Evolutionary conservation across 2,329 filamentous ascomycete species (phyloP), one percentile per base, ranked within the genome.

Genomic region (Paecilomyces fulvus): DNA sequence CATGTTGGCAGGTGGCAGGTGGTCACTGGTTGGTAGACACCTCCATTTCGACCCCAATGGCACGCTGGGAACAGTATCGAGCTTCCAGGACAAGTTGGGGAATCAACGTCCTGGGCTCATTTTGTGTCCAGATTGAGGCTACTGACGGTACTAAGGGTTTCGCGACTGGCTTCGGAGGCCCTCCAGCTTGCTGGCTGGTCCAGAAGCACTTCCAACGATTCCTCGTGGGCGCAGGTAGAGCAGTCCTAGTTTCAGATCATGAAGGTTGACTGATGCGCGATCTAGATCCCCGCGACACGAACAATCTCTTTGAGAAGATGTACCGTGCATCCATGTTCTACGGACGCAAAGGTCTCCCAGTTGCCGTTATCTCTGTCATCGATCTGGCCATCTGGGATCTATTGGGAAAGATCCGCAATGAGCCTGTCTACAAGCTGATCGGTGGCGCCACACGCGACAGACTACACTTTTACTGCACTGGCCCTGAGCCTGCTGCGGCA

Each of bases 281-380:
- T 56, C 5, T 60, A 83, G 92, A 96, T 71, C 91, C 91, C 10
- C 83, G 92, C 64, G 90, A 96, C 69, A 95, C 90, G 54, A 96
- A 95, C 74, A 83, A 92, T 60, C 79, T 96, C 30, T 96, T 95
- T 70, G 92, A 96, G 78, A 90, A 95, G 73, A 96, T 96, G 92
- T 96, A 96, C 79, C 86, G 91, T 58, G 89, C 83, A 1, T 95
- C 90, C 63, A 95, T 96, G 89, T 96, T 96, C 79, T 96, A 96
- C 69, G 92, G 92, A 59, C 87, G 92, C 63, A 96, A 96, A 74
- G 92, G 92, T 51, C 83, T 96, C 1, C 88, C 92, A 1, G 83
- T 92, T 10, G 92, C 92, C 54, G 87, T 95, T 67, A 96, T 96
- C 68, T 95, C 90, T 1, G 92, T 96, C 61, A 94, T 96, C 67